Percentiles rank a stretch among this genome's conserved stretches.
These are phyloP conservation scores for Ceratocystis eucalypticola DNA, from an alignment of 2,329 filamentous ascomycete species.

Conservation along the genomic window DNA sequence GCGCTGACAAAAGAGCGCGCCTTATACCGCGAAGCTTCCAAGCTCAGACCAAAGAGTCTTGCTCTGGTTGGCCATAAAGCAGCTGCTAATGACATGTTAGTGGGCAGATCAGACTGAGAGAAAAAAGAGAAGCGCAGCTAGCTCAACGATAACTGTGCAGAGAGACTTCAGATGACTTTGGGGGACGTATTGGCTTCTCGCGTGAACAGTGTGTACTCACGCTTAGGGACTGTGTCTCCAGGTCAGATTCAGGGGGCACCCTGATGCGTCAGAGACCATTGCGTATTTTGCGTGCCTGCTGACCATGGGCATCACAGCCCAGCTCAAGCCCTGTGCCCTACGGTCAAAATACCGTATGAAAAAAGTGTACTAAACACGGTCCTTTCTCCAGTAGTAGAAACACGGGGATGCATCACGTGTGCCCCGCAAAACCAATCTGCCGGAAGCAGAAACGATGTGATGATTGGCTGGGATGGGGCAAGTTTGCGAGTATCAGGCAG, in stretches of 20 bases:
- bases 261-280: neutral
- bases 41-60: neutral
- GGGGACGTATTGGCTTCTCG: neutral
- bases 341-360: neutral
- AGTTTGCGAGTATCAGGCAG: neutral
- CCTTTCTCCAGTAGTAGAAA: neutral
- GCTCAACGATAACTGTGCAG: neutral
- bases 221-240: neutral
- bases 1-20: neutral
- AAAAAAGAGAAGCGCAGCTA: neutral
- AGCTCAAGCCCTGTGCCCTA: neutral
- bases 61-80: neutral
- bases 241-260: neutral
- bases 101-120: conserved; percentile 1
- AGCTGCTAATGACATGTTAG: neutral
- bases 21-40: neutral
- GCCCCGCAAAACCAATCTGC: conserved; percentile 9
- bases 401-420: conserved; percentile 4
- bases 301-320: neutral
- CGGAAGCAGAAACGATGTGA: neutral
- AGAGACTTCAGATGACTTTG: neutral
- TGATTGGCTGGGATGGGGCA: conserved; percentile 6
- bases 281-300: neutral
- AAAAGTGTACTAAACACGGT: neutral
- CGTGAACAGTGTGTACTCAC: neutral